Base-by-base conservation (phyloP, 192 early-diverging fungal genomes). In the Nowakowskiella sp. region DNA sequence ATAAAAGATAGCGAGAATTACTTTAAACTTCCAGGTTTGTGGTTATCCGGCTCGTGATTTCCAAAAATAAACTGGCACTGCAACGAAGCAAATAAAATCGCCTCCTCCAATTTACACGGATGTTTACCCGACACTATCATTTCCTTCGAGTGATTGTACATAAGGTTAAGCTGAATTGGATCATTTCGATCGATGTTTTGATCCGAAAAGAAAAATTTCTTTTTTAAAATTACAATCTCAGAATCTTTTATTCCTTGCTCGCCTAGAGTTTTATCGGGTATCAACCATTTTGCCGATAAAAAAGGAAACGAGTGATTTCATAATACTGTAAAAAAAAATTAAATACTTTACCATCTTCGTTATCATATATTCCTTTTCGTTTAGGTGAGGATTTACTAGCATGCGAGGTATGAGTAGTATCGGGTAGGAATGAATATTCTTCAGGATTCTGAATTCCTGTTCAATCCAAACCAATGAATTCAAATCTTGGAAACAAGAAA, bases 171-270 rank as follows among this genome's bases (percentile, higher is more conserved):
- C 52, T 82, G 79, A n/a, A 82, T 63, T 1, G 72, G 74, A 58
- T 82, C 79, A 44, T 67, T 70, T 16, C 78, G 58, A 53, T 82
- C 78, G 31, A 82, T 65, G 51, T 71, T 78, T 49, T 74, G 69
- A 46, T 82, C 79, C 7, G 79, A 69, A 48, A 66, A 77, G 31
- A 78, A 82, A 47, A 82, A 81, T 55, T 82, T 82, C 49, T 82
- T 81, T 31, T 79, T 79, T 1, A 82, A 66, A 8, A 78, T 45
- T 22, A 82, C 70, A 9, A 54, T 44, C 46, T 73, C 69, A 0
- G 48, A 53, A 25, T 77, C 72, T 27, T 49, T 53, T 4, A 82
- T 30, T 32, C 75, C 67, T 61, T 82, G 77, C 47, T 81, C 77
- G 0, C 71, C 58, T 9, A 82, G 55, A 0, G 69, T 75, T 25